A percentile compares a stretch with the other conserved stretches of the same genome.
Conservation (phyloP, 2,329 filamentous ascomycete species). For the Nemania sp. region DNA sequence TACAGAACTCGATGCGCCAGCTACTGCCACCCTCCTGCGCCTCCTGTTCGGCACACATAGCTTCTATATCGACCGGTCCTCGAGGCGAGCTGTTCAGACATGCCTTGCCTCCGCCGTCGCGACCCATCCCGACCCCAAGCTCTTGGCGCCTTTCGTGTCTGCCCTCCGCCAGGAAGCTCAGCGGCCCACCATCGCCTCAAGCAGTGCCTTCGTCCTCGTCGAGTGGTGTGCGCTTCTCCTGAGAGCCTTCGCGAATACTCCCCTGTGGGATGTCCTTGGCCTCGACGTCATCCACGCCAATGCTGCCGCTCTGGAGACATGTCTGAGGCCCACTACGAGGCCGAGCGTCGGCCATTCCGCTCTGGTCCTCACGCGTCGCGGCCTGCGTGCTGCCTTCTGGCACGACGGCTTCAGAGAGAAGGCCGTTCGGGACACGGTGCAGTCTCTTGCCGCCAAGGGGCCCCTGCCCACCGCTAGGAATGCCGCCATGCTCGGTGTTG, state of each 20-base stretch:
- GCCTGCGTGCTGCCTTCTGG: conserved; percentile 74
- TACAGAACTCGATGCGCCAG: conserved; percentile 52
- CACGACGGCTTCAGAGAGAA: conserved; percentile 61
- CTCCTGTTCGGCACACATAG: conserved; percentile 86
- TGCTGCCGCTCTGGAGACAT: conserved; percentile 77
- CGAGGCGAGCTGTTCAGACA: conserved; percentile 79
- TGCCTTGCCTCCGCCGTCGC: conserved; percentile 74
- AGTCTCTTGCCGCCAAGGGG: conserved; percentile 70
- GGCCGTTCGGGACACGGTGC: conserved; percentile 65
- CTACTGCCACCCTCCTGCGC: conserved; percentile 63
- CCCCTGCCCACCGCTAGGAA: conserved; percentile 68
- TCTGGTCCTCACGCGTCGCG: conserved; percentile 76
- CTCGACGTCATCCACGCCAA: conserved; percentile 69
- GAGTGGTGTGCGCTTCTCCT: conserved; percentile 88
- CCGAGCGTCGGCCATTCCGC: conserved; percentile 72
- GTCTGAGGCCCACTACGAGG: conserved; percentile 68
- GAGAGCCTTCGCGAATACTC: conserved; percentile 66
- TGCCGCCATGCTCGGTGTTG: conserved; percentile 77
- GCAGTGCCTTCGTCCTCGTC: conserved; percentile 83
- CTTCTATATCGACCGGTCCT: conserved; percentile 83
- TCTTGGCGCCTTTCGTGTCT: conserved; percentile 67
- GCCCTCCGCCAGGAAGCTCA: conserved; percentile 72
- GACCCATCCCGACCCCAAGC: conserved; percentile 58
- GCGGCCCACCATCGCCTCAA: conserved; percentile 76
- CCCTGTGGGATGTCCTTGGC: conserved; percentile 67